Evolutionary conservation across 2,329 filamentous ascomycete species (phyloP).

Genomic region (Verticillium isaacii): DNA sequence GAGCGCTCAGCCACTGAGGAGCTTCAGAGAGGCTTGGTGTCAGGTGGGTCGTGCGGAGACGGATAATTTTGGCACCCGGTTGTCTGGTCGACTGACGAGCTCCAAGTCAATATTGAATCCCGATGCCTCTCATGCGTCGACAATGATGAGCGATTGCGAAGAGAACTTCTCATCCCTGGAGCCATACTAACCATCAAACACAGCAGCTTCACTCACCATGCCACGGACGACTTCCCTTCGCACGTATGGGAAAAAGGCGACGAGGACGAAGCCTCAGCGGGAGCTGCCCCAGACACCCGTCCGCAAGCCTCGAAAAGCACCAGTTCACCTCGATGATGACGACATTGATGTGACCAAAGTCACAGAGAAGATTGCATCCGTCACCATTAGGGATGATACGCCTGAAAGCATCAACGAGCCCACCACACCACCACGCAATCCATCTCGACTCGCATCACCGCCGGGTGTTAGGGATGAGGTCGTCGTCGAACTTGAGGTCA

Average conservation of each 20-base stretch:
- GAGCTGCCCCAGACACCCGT: constrained; percentile 46
- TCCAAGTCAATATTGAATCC: not conserved
- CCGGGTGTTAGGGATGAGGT: not conserved
- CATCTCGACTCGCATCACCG: not conserved
- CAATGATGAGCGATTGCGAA: not conserved
- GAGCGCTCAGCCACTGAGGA: constrained; percentile 1
- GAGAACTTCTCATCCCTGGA: not conserved
- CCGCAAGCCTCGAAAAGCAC: constrained; percentile 19
- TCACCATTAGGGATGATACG: constrained; percentile 19
- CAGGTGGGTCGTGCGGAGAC: not conserved
- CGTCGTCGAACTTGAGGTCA: not conserved
- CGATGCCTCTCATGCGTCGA: not conserved
- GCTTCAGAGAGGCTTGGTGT: not conserved
- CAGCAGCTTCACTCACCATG: not conserved
- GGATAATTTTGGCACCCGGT: not conserved
- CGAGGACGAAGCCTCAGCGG: constrained; percentile 40
- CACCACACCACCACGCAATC: not conserved
- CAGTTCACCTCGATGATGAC: not conserved
- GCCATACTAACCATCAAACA: not conserved
- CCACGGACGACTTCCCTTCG: constrained; percentile 18
- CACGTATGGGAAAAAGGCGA: constrained; percentile 46
- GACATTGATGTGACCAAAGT: constrained; percentile 23
- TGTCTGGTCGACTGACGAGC: not conserved
- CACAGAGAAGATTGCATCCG: constrained; percentile 26
- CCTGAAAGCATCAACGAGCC: not conserved